Percentiles rank a stretch among this genome's conserved stretches.
Evolutionary conservation across 257 asterid species (phyloP).

Genomic region (Haberlea rhodopensis): DNA sequence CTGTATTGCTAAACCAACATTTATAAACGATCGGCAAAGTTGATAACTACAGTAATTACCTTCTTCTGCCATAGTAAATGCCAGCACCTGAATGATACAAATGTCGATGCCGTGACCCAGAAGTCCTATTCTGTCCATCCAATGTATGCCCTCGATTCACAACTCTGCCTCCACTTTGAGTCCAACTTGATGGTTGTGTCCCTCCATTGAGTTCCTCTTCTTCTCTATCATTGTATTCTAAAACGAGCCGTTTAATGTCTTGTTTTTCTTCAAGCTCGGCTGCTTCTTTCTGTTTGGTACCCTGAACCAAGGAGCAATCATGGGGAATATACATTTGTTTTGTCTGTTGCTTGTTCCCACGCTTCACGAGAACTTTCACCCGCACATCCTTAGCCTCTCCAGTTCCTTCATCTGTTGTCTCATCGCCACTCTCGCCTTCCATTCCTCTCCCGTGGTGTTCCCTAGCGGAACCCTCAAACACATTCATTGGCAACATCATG

Average conservation of each 20-base stretch:
- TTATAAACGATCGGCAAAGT: not conserved
- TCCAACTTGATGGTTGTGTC: slow-evolving; percentile 53
- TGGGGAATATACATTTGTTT: slow-evolving; percentile 88
- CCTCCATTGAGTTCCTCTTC: slow-evolving; percentile 92
- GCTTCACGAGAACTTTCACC: slow-evolving; percentile 92
- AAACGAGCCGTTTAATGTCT: slow-evolving; percentile 84
- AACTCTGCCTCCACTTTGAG: slow-evolving; percentile 66
- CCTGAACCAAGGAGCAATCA: slow-evolving; percentile 86
- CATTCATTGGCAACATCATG: slow-evolving; percentile 91
- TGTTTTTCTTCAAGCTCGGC: slow-evolving; percentile 98
- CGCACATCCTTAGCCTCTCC: slow-evolving; percentile 72
- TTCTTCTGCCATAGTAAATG: slow-evolving; percentile 69
- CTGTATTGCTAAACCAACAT: too few species aligned
- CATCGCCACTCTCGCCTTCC: slow-evolving; percentile 94
- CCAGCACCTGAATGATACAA: slow-evolving; percentile 85
- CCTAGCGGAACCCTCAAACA: slow-evolving; percentile 73
- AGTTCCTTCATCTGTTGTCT: slow-evolving; percentile 66
- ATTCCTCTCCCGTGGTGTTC: slow-evolving; percentile 65
- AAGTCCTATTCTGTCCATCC: slow-evolving; percentile 65
- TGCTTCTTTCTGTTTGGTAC: slow-evolving; percentile 96
- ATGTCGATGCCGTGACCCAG: slow-evolving; percentile 69
- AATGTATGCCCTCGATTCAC: slow-evolving; percentile 56
- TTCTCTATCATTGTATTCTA: slow-evolving; percentile 96
- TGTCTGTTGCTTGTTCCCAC: slow-evolving; percentile 93
- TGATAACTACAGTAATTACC: slow-evolving; percentile 30